These are phyloP conservation scores for Fonsecaea monophora DNA, from an alignment of 2,329 filamentous ascomycete genomes.

Conservation along the genomic window DNA sequence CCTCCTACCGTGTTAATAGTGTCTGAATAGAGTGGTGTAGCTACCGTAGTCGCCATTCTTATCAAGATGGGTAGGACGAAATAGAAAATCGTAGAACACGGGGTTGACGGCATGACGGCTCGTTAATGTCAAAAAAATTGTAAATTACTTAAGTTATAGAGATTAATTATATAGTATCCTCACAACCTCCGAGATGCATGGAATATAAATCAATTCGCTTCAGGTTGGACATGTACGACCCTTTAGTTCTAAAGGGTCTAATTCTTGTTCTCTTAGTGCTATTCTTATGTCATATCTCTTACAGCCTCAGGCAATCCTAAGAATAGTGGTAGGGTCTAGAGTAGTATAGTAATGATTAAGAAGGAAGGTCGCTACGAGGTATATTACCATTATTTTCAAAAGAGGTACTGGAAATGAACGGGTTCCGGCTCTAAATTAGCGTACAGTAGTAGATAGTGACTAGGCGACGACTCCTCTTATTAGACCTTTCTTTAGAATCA, in stretches of 20 bases:
- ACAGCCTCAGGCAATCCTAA: slow-evolving; percentile 9
- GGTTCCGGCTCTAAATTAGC: neutral
- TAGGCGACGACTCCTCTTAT: neutral
- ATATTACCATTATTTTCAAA: slow-evolving; percentile 13
- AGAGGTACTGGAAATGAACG: neutral
- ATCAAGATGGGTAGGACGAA: slow-evolving; percentile 18
- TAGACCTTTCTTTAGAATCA: neutral
- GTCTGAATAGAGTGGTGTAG: slow-evolving; percentile 11
- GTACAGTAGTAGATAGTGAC: neutral
- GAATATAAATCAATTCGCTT: slow-evolving; percentile 11
- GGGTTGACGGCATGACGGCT: slow-evolving; percentile 1
- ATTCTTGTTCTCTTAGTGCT: slow-evolving; percentile 13
- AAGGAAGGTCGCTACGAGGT: slow-evolving; percentile 15
- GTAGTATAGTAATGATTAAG: slow-evolving; percentile 10
- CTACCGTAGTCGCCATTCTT: slow-evolving; percentile 17
- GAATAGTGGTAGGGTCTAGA: slow-evolving; percentile 12
- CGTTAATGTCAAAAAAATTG: neutral
- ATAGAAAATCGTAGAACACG: slow-evolving; percentile 19
- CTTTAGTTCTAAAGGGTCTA: slow-evolving; percentile 11
- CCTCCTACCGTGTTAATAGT: slow-evolving; percentile 14
- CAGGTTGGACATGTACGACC: slow-evolving; percentile 3
- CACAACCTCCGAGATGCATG: too few relatives aligned
- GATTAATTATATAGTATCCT: neutral
- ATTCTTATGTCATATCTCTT: slow-evolving; percentile 11
- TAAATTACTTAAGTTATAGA: neutral